These are phyloP conservation scores for Coniochaeta ligniaria DNA, from an alignment of 2,329 filamentous ascomycete species.

Conservation along the genomic window DNA sequence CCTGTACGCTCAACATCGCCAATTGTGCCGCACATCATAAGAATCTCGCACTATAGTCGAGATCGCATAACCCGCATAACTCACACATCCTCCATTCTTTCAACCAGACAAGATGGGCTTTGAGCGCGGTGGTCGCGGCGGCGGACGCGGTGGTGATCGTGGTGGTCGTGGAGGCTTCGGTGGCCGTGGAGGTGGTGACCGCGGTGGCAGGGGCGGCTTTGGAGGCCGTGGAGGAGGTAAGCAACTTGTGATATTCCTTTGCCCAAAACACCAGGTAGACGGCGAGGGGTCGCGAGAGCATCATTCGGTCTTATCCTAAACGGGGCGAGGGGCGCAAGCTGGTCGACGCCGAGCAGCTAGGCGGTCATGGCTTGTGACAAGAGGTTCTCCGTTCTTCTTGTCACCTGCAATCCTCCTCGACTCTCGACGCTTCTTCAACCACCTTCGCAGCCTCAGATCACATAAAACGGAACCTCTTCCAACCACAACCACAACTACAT, in stretches of 20 bases:
- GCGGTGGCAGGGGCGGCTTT: constrained; percentile 17
- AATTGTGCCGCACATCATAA: not conserved
- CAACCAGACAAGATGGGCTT: constrained; percentile 29
- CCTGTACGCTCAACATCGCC: not conserved
- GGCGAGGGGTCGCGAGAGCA: not conserved
- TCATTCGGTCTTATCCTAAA: not conserved
- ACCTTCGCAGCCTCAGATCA: too few relatives aligned
- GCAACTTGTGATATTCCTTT: not conserved
- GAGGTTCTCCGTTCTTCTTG: not conserved
- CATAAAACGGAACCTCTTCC: too few relatives aligned
- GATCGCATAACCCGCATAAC: constrained; percentile 2
- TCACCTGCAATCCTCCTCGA: not conserved
- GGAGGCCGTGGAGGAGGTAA: constrained; percentile 22
- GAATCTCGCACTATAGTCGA: not conserved
- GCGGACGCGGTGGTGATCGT: constrained; percentile 24
- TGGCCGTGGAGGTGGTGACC: constrained; percentile 25
- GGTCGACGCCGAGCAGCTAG: too few relatives aligned
- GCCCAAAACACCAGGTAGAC: not conserved
- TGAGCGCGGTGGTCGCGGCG: constrained; percentile 29
- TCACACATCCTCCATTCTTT: not conserved
- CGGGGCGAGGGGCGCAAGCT: not conserved
- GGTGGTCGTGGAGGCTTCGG: constrained; percentile 26
- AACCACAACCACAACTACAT: too few relatives aligned
- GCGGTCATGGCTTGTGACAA: not conserved
- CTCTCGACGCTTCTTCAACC: not conserved